Evolutionary conservation across 768 basidiomycete species (phyloP), one percentile per base, ranked within the genome.

Genomic region (Amanita fuliginea): DNA sequence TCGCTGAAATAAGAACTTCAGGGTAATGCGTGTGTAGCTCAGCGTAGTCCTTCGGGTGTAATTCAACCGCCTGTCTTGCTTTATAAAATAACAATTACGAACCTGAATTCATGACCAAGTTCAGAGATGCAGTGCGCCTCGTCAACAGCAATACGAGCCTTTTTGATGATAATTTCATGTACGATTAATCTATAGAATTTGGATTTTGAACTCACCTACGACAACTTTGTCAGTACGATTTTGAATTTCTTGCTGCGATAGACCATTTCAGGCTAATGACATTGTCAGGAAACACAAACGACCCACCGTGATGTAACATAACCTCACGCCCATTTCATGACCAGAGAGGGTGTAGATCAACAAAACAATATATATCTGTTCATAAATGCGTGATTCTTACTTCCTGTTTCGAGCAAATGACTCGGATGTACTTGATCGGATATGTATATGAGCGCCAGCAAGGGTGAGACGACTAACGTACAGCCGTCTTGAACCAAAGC

Each of bases 81-180:
- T 16, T n/a, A 19, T 26, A 3, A 40, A 6, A 33, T 21, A 48
- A 30, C 9, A 19, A 13, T 11, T 1, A 50, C 62, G 18, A 59
- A 83, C 85, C 91, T 75, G 65, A 87, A 95, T 62, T 95, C 89
- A 56, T 92, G 88, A 1, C 85, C 87, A 18, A 83, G 64, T 51
- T 83, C 79, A 9, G 86, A 86, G 30, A 88, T 80, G 54, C 87
- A 92, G 52, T 92, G 87, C 1, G 88, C 87, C 62, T 91, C 87
- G 59, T 96, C 94, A 18, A 97, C 83, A 3, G 95, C 88, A 53
- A 97, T 80, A 19, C 88, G 77, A 8, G 78, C 85, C 87, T 45
- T 14, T 47, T 13, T 42, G 39, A 6, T 19, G 21, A 50, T 41
- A n/a, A 28, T 39, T 34, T 8, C 13, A 6, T 3, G 18, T n/a